These are phyloP conservation scores for Claviceps purpurea DNA, from an alignment of 2,329 filamentous ascomycete genomes.

Conservation along the genomic window DNA sequence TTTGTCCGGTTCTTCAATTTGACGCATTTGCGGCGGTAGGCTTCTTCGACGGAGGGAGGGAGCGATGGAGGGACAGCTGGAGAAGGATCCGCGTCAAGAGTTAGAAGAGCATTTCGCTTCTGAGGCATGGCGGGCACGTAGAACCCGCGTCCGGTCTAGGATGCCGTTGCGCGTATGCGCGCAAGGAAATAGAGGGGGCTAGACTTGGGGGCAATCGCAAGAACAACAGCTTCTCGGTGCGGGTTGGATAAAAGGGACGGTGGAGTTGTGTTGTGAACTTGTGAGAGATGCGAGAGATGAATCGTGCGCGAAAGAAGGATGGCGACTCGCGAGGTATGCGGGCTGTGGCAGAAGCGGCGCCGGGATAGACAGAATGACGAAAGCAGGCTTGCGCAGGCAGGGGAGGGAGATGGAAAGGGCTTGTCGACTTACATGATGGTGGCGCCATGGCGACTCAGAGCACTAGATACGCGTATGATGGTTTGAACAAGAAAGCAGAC, in stretches of 20 bases:
- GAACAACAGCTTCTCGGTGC: neutral
- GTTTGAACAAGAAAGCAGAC: neutral
- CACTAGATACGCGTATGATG: neutral
- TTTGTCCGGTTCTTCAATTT: slow-evolving; percentile 82
- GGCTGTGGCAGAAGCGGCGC: neutral
- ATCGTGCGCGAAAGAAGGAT: neutral
- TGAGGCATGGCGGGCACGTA: slow-evolving; percentile 17
- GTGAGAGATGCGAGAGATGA: neutral
- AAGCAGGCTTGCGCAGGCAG: neutral
- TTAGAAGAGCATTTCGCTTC: slow-evolving; percentile 22
- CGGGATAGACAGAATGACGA: neutral
- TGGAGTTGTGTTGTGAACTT: neutral
- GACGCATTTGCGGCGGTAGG: slow-evolving; percentile 93
- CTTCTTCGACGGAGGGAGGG: slow-evolving; percentile 86
- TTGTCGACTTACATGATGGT: slow-evolving; percentile 14
- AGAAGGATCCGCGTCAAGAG: slow-evolving; percentile 20
- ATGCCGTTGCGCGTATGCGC: neutral
- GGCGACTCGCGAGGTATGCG: neutral
- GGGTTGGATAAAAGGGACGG: neutral
- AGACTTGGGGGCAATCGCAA: neutral
- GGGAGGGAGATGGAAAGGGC: slow-evolving; percentile 6
- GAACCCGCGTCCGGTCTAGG: neutral
- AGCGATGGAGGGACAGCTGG: slow-evolving; percentile 43
- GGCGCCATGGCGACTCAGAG: slow-evolving; percentile 12
- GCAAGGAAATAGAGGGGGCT: neutral